phyloP scores from a whole-genome alignment of 2,329 filamentous ascomycete species.

The Pezicula radicicola region DNA sequence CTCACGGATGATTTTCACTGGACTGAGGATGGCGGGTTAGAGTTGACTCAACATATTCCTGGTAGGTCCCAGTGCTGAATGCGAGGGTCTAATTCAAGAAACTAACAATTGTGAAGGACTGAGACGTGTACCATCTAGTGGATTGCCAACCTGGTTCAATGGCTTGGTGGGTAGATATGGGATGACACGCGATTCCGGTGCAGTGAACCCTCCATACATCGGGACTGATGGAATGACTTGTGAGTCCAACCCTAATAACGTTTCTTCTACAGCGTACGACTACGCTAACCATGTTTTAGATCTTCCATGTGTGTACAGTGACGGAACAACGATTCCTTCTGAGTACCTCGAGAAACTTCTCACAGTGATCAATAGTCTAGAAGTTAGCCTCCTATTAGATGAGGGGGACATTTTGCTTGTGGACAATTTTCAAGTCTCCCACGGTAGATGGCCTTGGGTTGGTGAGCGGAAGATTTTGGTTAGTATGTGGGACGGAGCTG shows the following conservation, averaged over 20 bases:
- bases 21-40: background rate
- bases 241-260: background rate
- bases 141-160: background rate
- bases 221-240: constrained; percentile 1
- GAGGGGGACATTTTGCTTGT: background rate
- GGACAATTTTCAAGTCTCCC: background rate
- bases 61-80: background rate
- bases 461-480: background rate
- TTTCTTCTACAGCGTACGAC: background rate
- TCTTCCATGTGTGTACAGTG: background rate
- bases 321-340: background rate
- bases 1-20: background rate
- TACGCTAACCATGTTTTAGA: background rate
- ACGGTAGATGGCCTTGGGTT: background rate
- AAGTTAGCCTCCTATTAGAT: background rate
- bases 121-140: background rate
- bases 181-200: background rate
- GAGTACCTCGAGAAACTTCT: background rate
- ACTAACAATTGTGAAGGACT: background rate
- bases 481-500: background rate
- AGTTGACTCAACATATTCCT: constrained; percentile 1
- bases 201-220: background rate
- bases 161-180: background rate
- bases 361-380: background rate
- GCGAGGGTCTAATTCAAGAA: background rate